Conservation (phyloP, 2,329 filamentous ascomycete genomes). For the Fusarium mexicanum region DNA sequence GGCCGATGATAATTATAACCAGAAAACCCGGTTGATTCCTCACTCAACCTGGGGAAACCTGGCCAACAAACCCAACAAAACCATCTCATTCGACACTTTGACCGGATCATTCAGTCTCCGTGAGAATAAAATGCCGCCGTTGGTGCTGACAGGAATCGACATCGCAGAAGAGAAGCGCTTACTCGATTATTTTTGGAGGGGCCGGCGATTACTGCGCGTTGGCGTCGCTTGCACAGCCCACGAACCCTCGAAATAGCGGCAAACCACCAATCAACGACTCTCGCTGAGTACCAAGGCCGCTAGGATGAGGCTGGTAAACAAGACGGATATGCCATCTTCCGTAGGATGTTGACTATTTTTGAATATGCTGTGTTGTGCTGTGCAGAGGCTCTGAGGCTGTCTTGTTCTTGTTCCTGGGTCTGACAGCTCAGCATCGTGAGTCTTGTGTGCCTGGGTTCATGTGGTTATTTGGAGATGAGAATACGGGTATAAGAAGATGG, state of each 20-base stretch:
- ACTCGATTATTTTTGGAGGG: conserved; percentile 30
- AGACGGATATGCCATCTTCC: conserved; percentile 27
- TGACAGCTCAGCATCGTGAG: conserved; percentile 5
- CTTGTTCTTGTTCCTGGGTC: conserved; percentile 6
- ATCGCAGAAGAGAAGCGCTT: conserved; percentile 22
- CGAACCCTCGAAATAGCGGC: conserved; percentile 28
- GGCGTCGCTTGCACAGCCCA: conserved; percentile 28
- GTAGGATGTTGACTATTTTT: conserved; percentile 20
- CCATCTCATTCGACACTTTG: not conserved
- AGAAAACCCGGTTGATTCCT: not conserved
- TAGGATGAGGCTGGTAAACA: conserved; percentile 19
- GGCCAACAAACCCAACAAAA: not conserved
- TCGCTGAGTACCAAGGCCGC: conserved; percentile 9
- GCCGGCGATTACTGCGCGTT: conserved; percentile 1
- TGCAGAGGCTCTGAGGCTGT: conserved; percentile 5
- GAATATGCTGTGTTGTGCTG: not conserved
- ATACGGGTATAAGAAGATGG: conserved; percentile 39
- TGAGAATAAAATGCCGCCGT: not conserved
- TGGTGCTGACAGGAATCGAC: conserved; percentile 16
- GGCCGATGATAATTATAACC: not conserved
- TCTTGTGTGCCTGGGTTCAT: conserved; percentile 9
- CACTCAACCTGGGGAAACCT: not conserved
- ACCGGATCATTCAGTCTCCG: conserved; percentile 20
- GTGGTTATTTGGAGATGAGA: not conserved
- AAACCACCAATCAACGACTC: conserved; percentile 6